Base-by-base conservation (phyloP, 179 eudicot genomes). In the Silene coronaria region DNA sequence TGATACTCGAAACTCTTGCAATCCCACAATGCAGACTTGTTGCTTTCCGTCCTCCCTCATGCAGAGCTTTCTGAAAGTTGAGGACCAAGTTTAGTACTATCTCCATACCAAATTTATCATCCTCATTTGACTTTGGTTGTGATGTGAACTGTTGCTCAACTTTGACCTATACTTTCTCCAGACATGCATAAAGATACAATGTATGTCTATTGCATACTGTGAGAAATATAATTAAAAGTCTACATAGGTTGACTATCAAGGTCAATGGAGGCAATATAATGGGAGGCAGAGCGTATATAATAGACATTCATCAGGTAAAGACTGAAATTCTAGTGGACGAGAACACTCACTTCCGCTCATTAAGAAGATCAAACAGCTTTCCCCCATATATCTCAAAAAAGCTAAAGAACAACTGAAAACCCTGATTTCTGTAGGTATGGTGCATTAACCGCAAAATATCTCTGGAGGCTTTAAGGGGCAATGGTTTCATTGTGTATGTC, bases 341-440 rank as follows among this genome's bases (percentile, higher is more conserved):
- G 45, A 69, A 12, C 71, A 83, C 92, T 85, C 82, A 93, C 99
- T 91, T 96, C 76, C 99, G 79, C 14, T 96, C 99, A 78, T 89
- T 89, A 55, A 96, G 98, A 70, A 93, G 96, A 83, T 95, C 99
- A 82, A 59, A 95, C 77, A 95, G 95, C 81, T 95, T 95, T 80
- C 99, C 97, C 36, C 97, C 99, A 75, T 96, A 96, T 70, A 96
- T 96, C 88, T 96, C 99, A 84, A 96, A 93, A 84, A 96, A 96
- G 86, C 99, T 96, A 80, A 96, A 82, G 84, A 85, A 90, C 82
- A 96, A 75, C 71, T 93, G 97, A 81, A 91, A 96, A 32, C 99
- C 97, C 83, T 93, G 97, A 79, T 87, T 89, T 75, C 93, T 81
- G 83, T 96, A 96, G 28, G 91, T 93, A 82, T 93, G 97, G 59